These are phyloP conservation scores for Colletotrichum lindemuthianum DNA, from an alignment of 2,329 filamentous ascomycete genomes.

Conservation along the genomic window DNA sequence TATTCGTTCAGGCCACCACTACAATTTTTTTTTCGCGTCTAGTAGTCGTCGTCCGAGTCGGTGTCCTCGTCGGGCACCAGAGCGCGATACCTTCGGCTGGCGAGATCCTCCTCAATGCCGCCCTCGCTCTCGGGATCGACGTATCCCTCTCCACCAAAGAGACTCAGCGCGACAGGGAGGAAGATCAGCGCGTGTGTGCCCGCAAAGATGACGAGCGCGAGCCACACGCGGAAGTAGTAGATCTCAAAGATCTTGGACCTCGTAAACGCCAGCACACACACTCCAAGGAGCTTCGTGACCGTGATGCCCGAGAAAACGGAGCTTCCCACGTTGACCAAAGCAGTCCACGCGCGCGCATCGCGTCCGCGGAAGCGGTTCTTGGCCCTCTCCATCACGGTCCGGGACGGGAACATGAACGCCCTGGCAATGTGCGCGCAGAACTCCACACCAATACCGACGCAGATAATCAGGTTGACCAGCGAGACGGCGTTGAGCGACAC, in stretches of 20 bases:
- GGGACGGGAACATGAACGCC: slow-evolving; percentile 93
- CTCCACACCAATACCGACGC: slow-evolving; percentile 94
- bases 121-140: slow-evolving; percentile 88
- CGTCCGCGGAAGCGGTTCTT: slow-evolving; percentile 81
- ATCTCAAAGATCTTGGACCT: slow-evolving; percentile 99
- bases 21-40: slow-evolving; percentile 34
- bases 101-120: slow-evolving; percentile 88
- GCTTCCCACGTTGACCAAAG: slow-evolving; percentile 92
- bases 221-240: slow-evolving; percentile 98
- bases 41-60: slow-evolving; percentile 76
- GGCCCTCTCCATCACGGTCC: slow-evolving; percentile 82
- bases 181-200: slow-evolving; percentile 90
- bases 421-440: slow-evolving; percentile 97
- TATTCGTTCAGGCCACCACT: slow-evolving; percentile 22
- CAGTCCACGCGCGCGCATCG: slow-evolving; percentile 90
- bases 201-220: slow-evolving; percentile 89
- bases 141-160: slow-evolving; percentile 88
- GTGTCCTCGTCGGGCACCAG: slow-evolving; percentile 79
- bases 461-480: slow-evolving; percentile 96
- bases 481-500: slow-evolving; percentile 96
- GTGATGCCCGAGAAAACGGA: slow-evolving; percentile 97
- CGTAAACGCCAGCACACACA: slow-evolving; percentile 92
- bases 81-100: slow-evolving; percentile 80
- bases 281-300: slow-evolving; percentile 92
- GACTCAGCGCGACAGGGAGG: slow-evolving; percentile 86